These are phyloP conservation scores for Neurospora sp. DNA, from an alignment of 495 filamentous ascomycete species.

Conservation along the genomic window DNA sequence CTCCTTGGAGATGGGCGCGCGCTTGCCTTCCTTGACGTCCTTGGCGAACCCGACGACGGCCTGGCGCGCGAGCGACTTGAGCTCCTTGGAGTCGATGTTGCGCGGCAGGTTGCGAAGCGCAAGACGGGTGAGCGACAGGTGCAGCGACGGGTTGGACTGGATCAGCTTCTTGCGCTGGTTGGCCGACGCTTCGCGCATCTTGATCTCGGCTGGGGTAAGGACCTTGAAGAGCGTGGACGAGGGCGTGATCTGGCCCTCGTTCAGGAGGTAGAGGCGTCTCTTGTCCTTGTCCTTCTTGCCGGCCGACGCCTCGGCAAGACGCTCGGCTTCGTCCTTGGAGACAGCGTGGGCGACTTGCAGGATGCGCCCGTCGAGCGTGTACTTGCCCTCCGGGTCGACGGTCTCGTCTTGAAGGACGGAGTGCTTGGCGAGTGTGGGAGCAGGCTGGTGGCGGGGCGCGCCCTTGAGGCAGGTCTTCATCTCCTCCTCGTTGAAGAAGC, in stretches of 20 bases:
- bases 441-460: conserved; percentile 49
- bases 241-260: conserved; percentile 69
- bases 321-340: conserved; percentile 61
- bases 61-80: conserved; percentile 82
- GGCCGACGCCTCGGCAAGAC: conserved; percentile 58
- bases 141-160: conserved; percentile 77
- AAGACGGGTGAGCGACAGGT: conserved; percentile 86
- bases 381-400: conserved; percentile 64
- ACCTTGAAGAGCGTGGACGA: conserved; percentile 63
- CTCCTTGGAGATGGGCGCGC: conserved; percentile 74
- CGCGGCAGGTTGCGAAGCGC: conserved; percentile 87
- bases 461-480: conserved; percentile 58
- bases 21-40: conserved; percentile 66
- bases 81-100: conserved; percentile 71
- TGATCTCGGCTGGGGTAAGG: conserved; percentile 69
- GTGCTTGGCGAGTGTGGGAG: conserved; percentile 43
- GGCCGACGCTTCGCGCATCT: conserved; percentile 76
- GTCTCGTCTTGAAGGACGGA: conserved; percentile 78
- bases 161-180: conserved; percentile 85
- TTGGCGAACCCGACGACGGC: conserved; percentile 87
- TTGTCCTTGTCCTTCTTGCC: conserved; percentile 72
- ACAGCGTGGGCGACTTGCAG: conserved; percentile 80
- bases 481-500: conserved; percentile 72
- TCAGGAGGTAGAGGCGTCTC: conserved; percentile 79
- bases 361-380: conserved; percentile 81